Evolutionary conservation across 2,329 filamentous ascomycete species (phyloP).

Genomic region (Colletotrichum tropicale): DNA sequence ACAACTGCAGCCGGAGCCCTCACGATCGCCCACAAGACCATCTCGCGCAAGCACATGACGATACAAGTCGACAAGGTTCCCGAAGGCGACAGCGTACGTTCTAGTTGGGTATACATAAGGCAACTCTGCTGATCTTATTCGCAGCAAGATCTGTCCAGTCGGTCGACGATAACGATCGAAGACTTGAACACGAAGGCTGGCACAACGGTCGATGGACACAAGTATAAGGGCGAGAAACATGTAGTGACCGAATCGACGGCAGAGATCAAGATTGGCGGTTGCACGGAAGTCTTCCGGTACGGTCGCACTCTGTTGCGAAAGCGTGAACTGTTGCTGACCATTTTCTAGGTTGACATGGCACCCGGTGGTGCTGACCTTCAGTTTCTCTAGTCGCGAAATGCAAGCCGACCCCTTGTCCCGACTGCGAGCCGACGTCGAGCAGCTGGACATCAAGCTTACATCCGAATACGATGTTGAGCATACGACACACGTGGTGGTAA

Average conservation of each 20-base stretch:
- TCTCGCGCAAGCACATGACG: constrained; percentile 87
- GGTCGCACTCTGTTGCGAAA: not conserved
- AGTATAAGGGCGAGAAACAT: constrained; percentile 67
- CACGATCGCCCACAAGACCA: constrained; percentile 77
- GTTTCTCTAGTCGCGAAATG: constrained; percentile 73
- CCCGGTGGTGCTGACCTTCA: constrained; percentile 82
- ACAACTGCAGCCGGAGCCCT: constrained; percentile 62
- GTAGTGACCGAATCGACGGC: constrained; percentile 60
- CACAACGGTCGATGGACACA: constrained; percentile 76
- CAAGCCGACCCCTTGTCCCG: constrained; percentile 68
- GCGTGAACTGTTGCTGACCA: not conserved
- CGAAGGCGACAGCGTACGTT: constrained; percentile 68
- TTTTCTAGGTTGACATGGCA: constrained; percentile 73
- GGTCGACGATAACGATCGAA: constrained; percentile 74
- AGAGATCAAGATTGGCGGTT: constrained; percentile 74
- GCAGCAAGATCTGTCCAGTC: constrained; percentile 65
- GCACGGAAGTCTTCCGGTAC: constrained; percentile 66
- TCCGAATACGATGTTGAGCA: constrained; percentile 70
- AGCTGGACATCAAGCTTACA: constrained; percentile 87
- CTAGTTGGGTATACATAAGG: not conserved
- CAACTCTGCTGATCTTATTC: not conserved
- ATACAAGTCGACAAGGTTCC: constrained; percentile 72
- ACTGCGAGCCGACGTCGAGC: constrained; percentile 72
- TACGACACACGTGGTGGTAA: constrained; percentile 88
- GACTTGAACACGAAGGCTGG: constrained; percentile 87